Base-by-base conservation (phyloP, 1,284 basidiomycete genomes). In the Rhodotorula sp. region DNA sequence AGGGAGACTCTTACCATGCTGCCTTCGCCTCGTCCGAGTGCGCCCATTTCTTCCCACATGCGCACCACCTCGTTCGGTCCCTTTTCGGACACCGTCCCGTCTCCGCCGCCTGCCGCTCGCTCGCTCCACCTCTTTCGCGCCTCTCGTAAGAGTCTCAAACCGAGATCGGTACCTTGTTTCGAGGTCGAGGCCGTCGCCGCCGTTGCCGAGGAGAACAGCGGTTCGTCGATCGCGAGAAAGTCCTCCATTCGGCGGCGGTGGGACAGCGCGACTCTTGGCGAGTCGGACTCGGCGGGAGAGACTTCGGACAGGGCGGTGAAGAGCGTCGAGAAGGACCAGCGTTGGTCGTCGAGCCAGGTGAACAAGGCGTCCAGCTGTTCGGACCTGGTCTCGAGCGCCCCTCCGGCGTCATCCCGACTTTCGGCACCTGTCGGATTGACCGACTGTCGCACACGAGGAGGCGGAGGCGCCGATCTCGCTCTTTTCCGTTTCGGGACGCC, bases 261-360 rank as follows among this genome's bases (percentile, higher is more conserved):
- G 45, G 64, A 64, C n/a, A 28, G 28, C 28, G 28, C 28, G 28
- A 28, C 28, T 28, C 28, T 28, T 28, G 28, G 28, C 28, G 28
- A 28, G 28, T 28, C 28, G 28, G 28, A 28, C 3, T 28, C 28
- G 28, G 28, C 28, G 28, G 28, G 28, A 28, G 28, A 28, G 28
- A 62, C 45, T 34, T 66, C 66, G 23, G 52, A 58, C 26, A 73
- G 49, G 0, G 68, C 72, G 16, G 62, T 60, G 38, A 73, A 58
- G n/a, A 73, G 60, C 6, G 54, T 47, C n/a, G 60, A 59, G 43
- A 73, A 34, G 57, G 64, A 60, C 72, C 72, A 73, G 19, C 66
- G 43, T 21, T 60, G 55, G 16, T 60, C 58, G 49, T 73, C 72
- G 23, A 73, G 62, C 60, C 66, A 70, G 2, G 19, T 14, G 31